Evolutionary conservation across 148 eudicot species (phyloP).

Genomic region (Diospyros kaki): DNA sequence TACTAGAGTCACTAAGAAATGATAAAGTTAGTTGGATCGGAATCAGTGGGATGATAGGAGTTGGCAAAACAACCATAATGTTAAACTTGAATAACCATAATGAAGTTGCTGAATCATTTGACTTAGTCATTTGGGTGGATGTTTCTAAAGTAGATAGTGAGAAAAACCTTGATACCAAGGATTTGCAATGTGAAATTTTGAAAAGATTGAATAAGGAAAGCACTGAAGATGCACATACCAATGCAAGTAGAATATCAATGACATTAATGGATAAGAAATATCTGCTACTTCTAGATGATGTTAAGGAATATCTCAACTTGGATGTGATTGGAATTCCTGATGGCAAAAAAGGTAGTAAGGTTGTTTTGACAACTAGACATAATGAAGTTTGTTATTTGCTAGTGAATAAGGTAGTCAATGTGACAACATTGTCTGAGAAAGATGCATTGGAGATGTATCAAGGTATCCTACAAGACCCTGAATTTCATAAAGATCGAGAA

Average conservation of each 20-base stretch:
- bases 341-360: conserved; percentile 7
- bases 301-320: conserved; percentile 6
- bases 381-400: conserved; percentile 1
- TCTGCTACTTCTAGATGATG: conserved; percentile 21
- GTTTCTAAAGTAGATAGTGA: conserved; percentile 13
- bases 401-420: background rate
- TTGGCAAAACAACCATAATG: conserved; percentile 15
- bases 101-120: conserved; percentile 12
- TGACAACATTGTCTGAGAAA: background rate
- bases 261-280: conserved; percentile 4
- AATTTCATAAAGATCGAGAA: background rate
- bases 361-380: conserved; percentile 17
- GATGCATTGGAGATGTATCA: conserved; percentile 19
- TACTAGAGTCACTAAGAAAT: background rate
- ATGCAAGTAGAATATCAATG: background rate
- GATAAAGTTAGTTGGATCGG: conserved; percentile 3
- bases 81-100: conserved; percentile 17
- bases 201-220: background rate
- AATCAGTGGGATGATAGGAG: conserved; percentile 6
- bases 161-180: conserved; percentile 7
- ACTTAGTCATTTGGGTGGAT: conserved; percentile 16
- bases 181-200: conserved; percentile 9
- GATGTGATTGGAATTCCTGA: conserved; percentile 9
- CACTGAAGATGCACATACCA: background rate
- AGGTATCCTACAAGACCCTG: background rate